Conservation (phyloP, 1,284 basidiomycete species). For the Abortiporus biennis region DNA sequence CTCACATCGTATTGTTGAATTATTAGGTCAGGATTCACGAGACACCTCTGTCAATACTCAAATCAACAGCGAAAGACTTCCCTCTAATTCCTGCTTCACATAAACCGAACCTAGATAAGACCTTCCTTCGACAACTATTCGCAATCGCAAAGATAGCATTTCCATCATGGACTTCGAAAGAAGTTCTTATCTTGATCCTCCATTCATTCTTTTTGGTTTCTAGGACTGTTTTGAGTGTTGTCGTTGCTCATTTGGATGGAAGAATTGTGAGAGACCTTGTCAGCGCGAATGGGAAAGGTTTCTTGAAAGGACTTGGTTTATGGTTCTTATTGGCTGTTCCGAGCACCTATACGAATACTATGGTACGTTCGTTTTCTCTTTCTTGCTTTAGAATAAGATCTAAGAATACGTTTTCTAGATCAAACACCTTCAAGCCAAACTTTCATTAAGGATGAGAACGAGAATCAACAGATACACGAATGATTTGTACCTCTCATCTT, state of each 20-base stretch:
- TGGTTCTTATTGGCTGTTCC: constrained; percentile 93
- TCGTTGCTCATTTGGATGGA: constrained; percentile 88
- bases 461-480: constrained; percentile 89
- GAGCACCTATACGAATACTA: constrained; percentile 93
- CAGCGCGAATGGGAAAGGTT: constrained; percentile 82
- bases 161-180: constrained; percentile 68
- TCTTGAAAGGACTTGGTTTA: constrained; percentile 75
- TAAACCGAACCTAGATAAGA: constrained; percentile 71
- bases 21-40: too few species aligned
- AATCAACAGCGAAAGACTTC: constrained; percentile 47
- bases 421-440: constrained; percentile 85
- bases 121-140: constrained; percentile 76
- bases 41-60: too few species aligned
- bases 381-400: background rate
- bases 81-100: constrained; percentile 42
- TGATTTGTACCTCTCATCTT: constrained; percentile 82
- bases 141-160: constrained; percentile 77
- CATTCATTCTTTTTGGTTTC: constrained; percentile 89
- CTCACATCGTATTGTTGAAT: too few species aligned
- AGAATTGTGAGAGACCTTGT: constrained; percentile 87
- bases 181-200: constrained; percentile 69
- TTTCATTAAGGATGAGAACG: constrained; percentile 81
- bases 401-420: constrained; percentile 44
- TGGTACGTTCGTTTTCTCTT: constrained; percentile 44
- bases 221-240: constrained; percentile 81